Percentiles rank a stretch among this genome's conserved stretches.
Conservation (phyloP, 129 eudicot genomes). For the Ambrosia trifida region DNA sequence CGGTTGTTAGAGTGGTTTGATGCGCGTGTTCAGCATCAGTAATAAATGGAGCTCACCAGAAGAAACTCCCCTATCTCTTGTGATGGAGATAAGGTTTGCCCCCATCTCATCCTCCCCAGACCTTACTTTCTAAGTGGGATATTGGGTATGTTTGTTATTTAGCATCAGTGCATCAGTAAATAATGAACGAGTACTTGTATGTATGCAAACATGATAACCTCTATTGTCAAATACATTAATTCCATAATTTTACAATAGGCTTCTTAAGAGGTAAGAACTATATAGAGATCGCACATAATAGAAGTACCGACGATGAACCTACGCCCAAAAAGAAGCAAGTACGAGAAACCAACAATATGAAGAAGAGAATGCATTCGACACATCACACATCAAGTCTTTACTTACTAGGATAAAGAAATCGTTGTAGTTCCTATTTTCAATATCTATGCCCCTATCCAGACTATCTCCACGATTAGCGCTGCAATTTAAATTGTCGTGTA, state of each 20-base stretch:
- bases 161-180: not conserved
- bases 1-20: no score
- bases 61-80: no score
- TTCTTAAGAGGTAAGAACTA: not conserved
- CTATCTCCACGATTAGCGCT: constrained; percentile 89
- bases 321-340: not conserved
- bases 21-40: no score
- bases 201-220: not conserved
- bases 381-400: constrained; percentile 5
- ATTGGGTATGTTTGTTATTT: not conserved
- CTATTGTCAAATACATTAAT: not conserved
- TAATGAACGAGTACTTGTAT: constrained; percentile 11
- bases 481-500: constrained; percentile 38
- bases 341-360: not conserved
- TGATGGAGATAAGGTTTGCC: not conserved
- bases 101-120: no score
- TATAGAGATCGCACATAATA: not conserved
- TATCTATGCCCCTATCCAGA: constrained; percentile 81
- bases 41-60: no score
- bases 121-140: not conserved
- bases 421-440: constrained; percentile 58
- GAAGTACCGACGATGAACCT: not conserved
- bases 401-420: constrained; percentile 89
- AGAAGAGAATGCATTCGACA: constrained; percentile 2
- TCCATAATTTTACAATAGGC: not conserved